Evolutionary conservation across 306 rosid genomes (phyloP), one percentile per base, ranked within the genome.

Genomic region (Trifolium subterraneum): DNA sequence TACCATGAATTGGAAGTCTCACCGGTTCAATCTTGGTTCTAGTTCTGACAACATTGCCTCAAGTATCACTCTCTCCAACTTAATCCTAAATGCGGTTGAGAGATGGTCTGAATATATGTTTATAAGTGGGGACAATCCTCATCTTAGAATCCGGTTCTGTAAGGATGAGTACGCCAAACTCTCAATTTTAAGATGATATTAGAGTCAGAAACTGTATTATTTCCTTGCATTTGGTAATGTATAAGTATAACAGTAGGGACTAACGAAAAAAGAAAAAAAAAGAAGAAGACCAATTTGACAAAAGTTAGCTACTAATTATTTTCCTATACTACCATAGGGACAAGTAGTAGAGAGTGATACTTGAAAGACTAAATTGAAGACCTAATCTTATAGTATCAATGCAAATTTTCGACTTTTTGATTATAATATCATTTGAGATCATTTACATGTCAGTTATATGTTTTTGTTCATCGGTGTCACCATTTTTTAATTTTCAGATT

Each of bases 401-500:
- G 61, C 31, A 19, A 52, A 20, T 19, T 19, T 8, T 10, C 27
- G 0, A 20, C 1, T 42, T 42, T 42, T 14, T 7, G 3, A 15
- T 47, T 47, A 22, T 4, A 56, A 56, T 23, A 56, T 56, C 14
- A 56, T 6, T 23, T 58, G 10, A 12, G 16, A 58, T 13, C 16
- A 13, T 20, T 58, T 58, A 11, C 1, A 25, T 58, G 64, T 56
- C 63, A 11, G 2, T 22, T 2, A 22, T 22, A 22, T 22, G 25
- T 22, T 22, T 2, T 22, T 22, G 25, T 22, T 22, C 25, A 22
- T 22, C 25, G 64, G 18, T 80, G 78, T 59, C 64, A n/a, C 78
- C 31, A 20, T 77, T 55, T 60, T 39, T 56, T 77, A 76, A 65
- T 65, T 41, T 10, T 23, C 48, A 94, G 99, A 92, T 94, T 79